These are phyloP conservation scores for Echeveria elegans DNA, from an alignment of 164 flowering plant genomes.

Conservation along the genomic window DNA sequence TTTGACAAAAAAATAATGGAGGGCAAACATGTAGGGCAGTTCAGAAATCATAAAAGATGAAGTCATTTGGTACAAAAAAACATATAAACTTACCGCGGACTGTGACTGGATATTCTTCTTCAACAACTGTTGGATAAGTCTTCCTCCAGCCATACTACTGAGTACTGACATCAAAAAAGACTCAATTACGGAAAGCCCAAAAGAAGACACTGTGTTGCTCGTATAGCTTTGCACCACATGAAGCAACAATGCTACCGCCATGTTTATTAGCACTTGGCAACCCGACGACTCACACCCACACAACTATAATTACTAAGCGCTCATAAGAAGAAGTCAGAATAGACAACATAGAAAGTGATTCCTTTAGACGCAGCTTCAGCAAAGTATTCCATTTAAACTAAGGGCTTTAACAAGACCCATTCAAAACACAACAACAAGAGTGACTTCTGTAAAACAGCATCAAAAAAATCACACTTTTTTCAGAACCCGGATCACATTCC, in stretches of 20 bases:
- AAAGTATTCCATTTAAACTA: neutral
- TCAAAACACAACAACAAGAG: neutral
- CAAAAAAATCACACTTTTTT: neutral
- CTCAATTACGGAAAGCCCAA: no score
- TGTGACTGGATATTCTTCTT: slow-evolving; percentile 37
- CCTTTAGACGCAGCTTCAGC: no score
- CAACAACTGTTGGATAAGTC: slow-evolving; percentile 36
- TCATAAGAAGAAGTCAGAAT: neutral
- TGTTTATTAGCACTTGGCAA: neutral
- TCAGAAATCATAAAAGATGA: neutral
- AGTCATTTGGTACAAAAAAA: neutral
- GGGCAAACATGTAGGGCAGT: neutral
- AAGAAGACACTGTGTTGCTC: no score
- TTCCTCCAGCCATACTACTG: slow-evolving; percentile 39
- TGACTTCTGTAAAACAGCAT: neutral
- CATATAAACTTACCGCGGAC: slow-evolving; percentile 24
- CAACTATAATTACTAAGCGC: neutral
- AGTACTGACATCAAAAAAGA: neutral
- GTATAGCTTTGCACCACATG: no score
- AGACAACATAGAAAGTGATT: neutral
- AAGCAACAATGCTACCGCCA: no score
- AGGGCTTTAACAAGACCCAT: neutral
- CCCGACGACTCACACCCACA: neutral
- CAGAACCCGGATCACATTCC: neutral
- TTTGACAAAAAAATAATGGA: neutral